Conservation (phyloP, 129 eudicot genomes). For the Pittosporum tobira region DNA sequence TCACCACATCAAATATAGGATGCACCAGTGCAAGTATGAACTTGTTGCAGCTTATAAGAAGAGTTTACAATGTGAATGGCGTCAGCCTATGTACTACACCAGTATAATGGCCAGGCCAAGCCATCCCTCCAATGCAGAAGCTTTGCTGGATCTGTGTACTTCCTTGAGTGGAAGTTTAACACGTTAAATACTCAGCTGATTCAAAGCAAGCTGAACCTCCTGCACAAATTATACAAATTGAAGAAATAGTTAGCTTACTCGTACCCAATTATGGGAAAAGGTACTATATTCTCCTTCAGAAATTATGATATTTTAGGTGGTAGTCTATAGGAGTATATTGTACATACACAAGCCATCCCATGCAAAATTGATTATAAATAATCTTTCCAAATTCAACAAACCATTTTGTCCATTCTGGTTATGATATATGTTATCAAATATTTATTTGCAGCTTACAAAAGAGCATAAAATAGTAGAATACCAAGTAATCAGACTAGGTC, state of each 20-base stretch:
- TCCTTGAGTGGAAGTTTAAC: conserved; percentile 10
- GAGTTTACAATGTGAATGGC: conserved; percentile 11
- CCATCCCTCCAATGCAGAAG: conserved; percentile 4
- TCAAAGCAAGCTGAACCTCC: conserved; percentile 57
- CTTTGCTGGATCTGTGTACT: conserved; percentile 18
- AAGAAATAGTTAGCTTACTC: neutral
- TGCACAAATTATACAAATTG: conserved; percentile 16
- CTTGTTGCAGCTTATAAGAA: conserved; percentile 14
- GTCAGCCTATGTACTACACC: conserved; percentile 25
- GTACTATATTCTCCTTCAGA: neutral
- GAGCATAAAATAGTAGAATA: neutral
- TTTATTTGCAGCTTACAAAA: neutral
- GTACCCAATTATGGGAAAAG: neutral
- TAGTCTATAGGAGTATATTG: neutral
- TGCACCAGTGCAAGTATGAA: conserved; percentile 5
- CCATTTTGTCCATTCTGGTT: too few species aligned
- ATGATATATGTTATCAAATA: too few species aligned
- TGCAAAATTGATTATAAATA: neutral
- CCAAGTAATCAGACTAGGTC: neutral
- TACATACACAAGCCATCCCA: neutral
- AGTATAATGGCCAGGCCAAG: neutral
- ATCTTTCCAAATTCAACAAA: neutral
- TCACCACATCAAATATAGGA: neutral
- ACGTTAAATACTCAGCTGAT: conserved; percentile 32
- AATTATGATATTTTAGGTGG: neutral